Evolutionary conservation across 1,139 yeast genomes (phyloP), one percentile per base, ranked within the genome.

Genomic region (Scheffersomyces insectosa): DNA sequence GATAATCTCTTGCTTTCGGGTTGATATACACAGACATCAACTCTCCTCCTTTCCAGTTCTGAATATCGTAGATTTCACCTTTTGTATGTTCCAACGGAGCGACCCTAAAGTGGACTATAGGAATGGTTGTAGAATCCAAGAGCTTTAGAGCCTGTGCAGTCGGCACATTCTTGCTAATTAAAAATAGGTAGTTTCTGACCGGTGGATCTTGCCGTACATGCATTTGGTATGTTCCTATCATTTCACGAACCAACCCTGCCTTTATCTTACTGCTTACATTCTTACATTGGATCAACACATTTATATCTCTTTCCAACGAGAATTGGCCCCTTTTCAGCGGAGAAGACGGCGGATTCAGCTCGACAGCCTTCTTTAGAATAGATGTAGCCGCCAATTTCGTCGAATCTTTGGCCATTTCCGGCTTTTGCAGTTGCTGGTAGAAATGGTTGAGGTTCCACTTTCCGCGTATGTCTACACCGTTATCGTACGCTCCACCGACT

Each of bases 391-490:
- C 20, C n/a, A 31, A 14, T 20, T 31, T 31, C 4, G 12, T 14
- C 20, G 11, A 12, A 11, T 25, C 7, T 25, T 11, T 34, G 25
- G 25, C 25, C 25, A 20, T 20, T 20, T 20, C 25, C 9, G 25
- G 25, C 23, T 28, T 34, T 33, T 25, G 34, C n/a, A 31, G n/a
- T n/a, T 14, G 31, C 15, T 54, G 44, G 49, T 62, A 60, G 47
- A 62, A 70, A 16, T 56, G 57, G 2, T 51, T 40, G 25, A 83
- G 56, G 44, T 80, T 70, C 89, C 89, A 83, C 37, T 66, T 66
- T 0, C 88, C 88, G 11, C 74, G 64, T 1, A 87, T 66, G 59
- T 88, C 96, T 5, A 86, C 72, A 0, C 96, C 96, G 40, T 79
- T 77, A 56, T 88, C 96, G 47, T 79, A 78, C 0, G 88, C 70